Conservation (phyloP, 176 grass and related monocot genomes). For the Oryza officinalis region DNA sequence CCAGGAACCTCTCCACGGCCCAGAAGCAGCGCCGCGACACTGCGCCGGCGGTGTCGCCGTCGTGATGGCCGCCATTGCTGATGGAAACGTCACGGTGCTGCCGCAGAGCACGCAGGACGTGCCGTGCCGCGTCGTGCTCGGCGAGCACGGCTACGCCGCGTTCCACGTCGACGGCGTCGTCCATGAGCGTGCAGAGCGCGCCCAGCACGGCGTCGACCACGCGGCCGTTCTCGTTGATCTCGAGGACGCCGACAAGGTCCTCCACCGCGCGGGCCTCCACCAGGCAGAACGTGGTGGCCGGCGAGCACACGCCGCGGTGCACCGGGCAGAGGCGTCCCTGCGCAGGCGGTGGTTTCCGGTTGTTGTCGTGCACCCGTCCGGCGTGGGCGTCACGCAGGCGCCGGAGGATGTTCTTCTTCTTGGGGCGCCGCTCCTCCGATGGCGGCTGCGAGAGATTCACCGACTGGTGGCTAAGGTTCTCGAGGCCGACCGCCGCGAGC, state of each 20-base stretch:
- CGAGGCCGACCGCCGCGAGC: conserved; percentile 63
- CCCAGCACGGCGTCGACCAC: conserved; percentile 62
- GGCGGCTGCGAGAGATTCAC: conserved; percentile 50
- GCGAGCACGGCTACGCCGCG: conserved; percentile 60
- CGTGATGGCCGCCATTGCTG: neutral
- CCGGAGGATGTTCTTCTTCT: conserved; percentile 57
- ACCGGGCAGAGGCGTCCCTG: conserved; percentile 53
- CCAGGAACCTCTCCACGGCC: conserved; percentile 74
- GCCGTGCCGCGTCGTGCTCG: conserved; percentile 49
- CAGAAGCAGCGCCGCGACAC: conserved; percentile 71
- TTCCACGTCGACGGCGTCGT: conserved; percentile 64
- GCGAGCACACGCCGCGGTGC: conserved; percentile 66
- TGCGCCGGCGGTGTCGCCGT: neutral
- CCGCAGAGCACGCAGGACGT: conserved; percentile 58
- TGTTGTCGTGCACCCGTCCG: conserved; percentile 48
- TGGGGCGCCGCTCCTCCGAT: conserved; percentile 27
- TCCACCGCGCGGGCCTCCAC: conserved; percentile 66
- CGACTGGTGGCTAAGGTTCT: conserved; percentile 76
- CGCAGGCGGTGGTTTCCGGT: neutral
- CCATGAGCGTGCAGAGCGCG: conserved; percentile 79
- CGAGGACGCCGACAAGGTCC: conserved; percentile 61
- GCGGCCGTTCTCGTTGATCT: conserved; percentile 51
- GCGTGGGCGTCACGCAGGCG: conserved; percentile 44
- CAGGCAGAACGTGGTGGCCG: conserved; percentile 69
- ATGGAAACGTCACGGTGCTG: conserved; percentile 47